A percentile compares a stretch with the other conserved stretches of the same genome.
phyloP scores from a whole-genome alignment of 208 protist genomes.

The Trypanosomatidae sp. region DNA sequence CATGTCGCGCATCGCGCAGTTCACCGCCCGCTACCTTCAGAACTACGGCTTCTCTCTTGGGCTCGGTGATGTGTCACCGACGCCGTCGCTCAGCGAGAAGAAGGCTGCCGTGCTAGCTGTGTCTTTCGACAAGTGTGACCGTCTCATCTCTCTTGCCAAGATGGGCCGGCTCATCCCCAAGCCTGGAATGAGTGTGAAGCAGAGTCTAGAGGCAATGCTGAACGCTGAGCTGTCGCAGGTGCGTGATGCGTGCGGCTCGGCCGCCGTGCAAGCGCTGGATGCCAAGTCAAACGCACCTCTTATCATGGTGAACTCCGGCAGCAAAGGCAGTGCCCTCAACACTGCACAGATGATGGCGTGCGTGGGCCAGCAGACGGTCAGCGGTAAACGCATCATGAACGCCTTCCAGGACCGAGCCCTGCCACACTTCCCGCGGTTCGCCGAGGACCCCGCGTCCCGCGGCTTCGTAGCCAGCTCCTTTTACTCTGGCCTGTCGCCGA shows the following conservation, averaged over 20 bases:
- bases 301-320: slow-evolving; percentile 99
- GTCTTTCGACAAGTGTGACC: slow-evolving; percentile 93
- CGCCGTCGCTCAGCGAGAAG: slow-evolving; percentile 66
- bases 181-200: slow-evolving; percentile 94
- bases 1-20: slow-evolving; percentile 96
- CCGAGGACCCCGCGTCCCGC: slow-evolving; percentile 89
- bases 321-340: slow-evolving; percentile 99
- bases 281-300: slow-evolving; percentile 96
- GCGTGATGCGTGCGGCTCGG: slow-evolving; percentile 96
- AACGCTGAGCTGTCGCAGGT: slow-evolving; percentile 97
- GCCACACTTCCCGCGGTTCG: slow-evolving; percentile 97
- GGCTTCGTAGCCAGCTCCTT: slow-evolving; percentile 99
- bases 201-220: slow-evolving; percentile 95
- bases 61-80: slow-evolving; percentile 97
- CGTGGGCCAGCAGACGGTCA: slow-evolving; percentile 99
- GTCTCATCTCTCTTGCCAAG: slow-evolving; percentile 93
- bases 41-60: slow-evolving; percentile 99
- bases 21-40: slow-evolving; percentile 93
- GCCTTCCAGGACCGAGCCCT: slow-evolving; percentile 98
- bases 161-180: slow-evolving; percentile 90
- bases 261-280: slow-evolving; percentile 95
- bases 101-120: slow-evolving; percentile 93
- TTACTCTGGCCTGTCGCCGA: slow-evolving; percentile 97
- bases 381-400: slow-evolving; percentile 97
- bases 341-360: slow-evolving; percentile 99